phyloP scores from a whole-genome alignment of 441 rosid genomes.

The Brassica balearica region DNA sequence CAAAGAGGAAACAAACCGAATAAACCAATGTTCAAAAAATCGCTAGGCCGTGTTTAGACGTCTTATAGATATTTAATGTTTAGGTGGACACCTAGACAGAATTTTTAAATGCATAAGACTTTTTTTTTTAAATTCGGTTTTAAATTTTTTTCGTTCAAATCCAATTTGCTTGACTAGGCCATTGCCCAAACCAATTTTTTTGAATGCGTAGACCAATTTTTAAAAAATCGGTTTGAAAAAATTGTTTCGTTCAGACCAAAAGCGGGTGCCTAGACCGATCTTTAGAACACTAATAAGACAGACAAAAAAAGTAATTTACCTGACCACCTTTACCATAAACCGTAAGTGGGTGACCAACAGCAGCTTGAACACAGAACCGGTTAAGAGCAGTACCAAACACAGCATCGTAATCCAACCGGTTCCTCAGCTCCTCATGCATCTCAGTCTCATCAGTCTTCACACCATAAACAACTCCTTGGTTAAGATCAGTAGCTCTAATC shows the following conservation, averaged over 20 bases:
- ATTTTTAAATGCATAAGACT: too few species aligned
- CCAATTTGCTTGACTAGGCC: not conserved
- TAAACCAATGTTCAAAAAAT: not conserved
- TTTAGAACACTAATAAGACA: conserved; percentile 7
- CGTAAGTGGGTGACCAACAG: conserved; percentile 92
- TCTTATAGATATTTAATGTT: too few species aligned
- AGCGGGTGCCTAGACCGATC: not conserved
- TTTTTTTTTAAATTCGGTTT: too few species aligned
- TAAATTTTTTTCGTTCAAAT: too few species aligned
- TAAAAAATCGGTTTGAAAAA: too few species aligned
- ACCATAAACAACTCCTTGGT: conserved; percentile 98
- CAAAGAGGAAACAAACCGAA: not conserved
- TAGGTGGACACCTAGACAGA: too few species aligned
- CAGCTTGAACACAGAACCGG: conserved; percentile 96
- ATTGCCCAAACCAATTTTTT: not conserved
- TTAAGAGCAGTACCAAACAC: conserved; percentile 95
- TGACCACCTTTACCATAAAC: conserved; percentile 97
- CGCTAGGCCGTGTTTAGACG: not conserved
- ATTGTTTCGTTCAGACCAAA: too few species aligned
- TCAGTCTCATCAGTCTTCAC: conserved; percentile 89
- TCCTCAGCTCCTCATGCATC: conserved; percentile 80
- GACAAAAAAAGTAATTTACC: conserved; percentile 52
- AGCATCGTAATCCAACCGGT: conserved; percentile 92
- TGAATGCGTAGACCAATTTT: too few species aligned
- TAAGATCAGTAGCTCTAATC: conserved; percentile 91